These are phyloP conservation scores for Kregervanrija fluxuum DNA, from an alignment of 805 yeast genomes.

Conservation along the genomic window DNA sequence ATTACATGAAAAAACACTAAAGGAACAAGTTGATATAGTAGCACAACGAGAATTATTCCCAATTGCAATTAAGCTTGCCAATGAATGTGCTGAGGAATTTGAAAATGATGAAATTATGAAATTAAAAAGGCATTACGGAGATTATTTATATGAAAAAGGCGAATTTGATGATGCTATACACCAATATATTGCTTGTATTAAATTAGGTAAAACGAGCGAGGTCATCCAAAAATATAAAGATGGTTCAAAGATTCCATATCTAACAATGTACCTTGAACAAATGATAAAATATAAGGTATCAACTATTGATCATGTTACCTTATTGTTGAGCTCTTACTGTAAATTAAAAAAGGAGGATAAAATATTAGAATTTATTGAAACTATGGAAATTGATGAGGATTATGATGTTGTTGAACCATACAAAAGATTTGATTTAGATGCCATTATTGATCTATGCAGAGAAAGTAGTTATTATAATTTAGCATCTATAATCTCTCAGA, in stretches of 20 bases:
- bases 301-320: slow-evolving; percentile 73
- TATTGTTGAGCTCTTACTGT: slow-evolving; percentile 72
- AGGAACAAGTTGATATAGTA: slow-evolving; percentile 63
- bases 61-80: slow-evolving; percentile 66
- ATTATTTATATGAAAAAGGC: slow-evolving; percentile 58
- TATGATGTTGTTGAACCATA: slow-evolving; percentile 30
- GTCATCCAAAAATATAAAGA: slow-evolving; percentile 75
- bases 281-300: slow-evolving; percentile 51
- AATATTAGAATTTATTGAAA: slow-evolving; percentile 47
- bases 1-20: slow-evolving; percentile 56
- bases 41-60: slow-evolving; percentile 63
- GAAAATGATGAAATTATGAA: slow-evolving; percentile 27
- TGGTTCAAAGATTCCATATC: slow-evolving; percentile 58
- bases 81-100: slow-evolving; percentile 17
- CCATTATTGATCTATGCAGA: slow-evolving; percentile 61
- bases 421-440: slow-evolving; percentile 55
- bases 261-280: slow-evolving; percentile 57
- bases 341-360: slow-evolving; percentile 59
- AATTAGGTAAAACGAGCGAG: slow-evolving; percentile 57
- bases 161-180: slow-evolving; percentile 63
- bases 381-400: slow-evolving; percentile 26
- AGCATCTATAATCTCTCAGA: slow-evolving; percentile 64
- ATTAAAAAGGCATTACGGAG: slow-evolving; percentile 59
- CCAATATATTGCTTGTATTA: slow-evolving; percentile 51
- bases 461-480: slow-evolving; percentile 62